phyloP scores from a whole-genome alignment of 1,139 yeast genomes.

The Casaregolazyma suthepensis region DNA sequence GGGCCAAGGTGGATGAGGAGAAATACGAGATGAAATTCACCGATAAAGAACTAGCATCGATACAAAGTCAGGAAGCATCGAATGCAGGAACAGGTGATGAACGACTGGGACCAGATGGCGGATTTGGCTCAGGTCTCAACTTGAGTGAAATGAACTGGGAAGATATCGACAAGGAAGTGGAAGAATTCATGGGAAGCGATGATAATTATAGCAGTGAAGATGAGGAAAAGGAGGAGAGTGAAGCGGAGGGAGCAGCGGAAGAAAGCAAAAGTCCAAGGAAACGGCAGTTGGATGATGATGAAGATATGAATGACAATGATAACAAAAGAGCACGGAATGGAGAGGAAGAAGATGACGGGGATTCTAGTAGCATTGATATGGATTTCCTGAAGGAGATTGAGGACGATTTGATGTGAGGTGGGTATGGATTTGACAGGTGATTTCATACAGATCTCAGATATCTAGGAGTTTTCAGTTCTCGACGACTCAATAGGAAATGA shows the following conservation, averaged over 20 bases:
- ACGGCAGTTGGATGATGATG: constrained; percentile 18
- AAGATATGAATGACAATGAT: constrained; percentile 14
- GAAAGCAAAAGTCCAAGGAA: constrained; percentile 14
- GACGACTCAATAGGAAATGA: neutral
- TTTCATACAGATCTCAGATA: neutral
- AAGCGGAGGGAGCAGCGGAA: constrained; percentile 14
- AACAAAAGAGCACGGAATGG: constrained; percentile 19
- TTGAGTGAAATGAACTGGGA: constrained; percentile 36
- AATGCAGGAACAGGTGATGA: constrained; percentile 25
- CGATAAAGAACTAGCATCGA: constrained; percentile 9
- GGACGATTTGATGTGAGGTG: constrained; percentile 22
- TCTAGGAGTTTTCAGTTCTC: neutral
- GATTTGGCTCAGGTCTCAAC: constrained; percentile 29
- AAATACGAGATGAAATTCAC: constrained; percentile 46
- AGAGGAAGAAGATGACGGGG: constrained; percentile 30
- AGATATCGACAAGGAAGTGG: constrained; percentile 34
- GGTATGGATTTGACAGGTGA: neutral
- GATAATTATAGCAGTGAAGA: constrained; percentile 30
- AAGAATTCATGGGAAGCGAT: constrained; percentile 32
- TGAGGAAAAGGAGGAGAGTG: constrained; percentile 23
- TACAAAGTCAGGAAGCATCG: constrained; percentile 1
- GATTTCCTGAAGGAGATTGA: constrained; percentile 38
- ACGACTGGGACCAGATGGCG: constrained; percentile 24
- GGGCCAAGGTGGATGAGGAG: constrained; percentile 66
- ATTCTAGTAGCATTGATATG: constrained; percentile 24